phyloP scores from a whole-genome alignment of 305 asterid genomes.

The Rubia peregrina region DNA sequence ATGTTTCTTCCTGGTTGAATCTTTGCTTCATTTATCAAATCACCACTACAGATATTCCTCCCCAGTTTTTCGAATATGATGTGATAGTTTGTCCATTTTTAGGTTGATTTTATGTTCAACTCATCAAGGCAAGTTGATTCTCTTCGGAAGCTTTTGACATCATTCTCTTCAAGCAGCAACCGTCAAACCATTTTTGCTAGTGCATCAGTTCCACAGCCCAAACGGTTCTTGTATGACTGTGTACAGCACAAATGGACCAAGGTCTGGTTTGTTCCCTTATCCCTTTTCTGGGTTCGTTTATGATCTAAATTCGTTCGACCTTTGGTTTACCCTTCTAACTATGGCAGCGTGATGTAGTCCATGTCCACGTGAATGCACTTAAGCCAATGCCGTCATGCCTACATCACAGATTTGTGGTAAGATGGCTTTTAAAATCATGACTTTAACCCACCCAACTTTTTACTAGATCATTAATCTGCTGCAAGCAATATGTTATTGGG shows the following conservation, averaged over 20 bases:
- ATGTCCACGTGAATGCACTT: constrained; percentile 69
- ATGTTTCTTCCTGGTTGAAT: background rate
- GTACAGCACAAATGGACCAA: constrained; percentile 94
- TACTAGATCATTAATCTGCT: background rate
- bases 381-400: constrained; percentile 88
- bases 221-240: constrained; percentile 69
- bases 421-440: constrained; percentile 20
- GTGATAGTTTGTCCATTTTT: constrained; percentile 16
- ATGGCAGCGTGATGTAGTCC: constrained; percentile 63
- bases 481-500: background rate
- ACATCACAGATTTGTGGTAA: constrained; percentile 80
- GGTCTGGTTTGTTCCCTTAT: constrained; percentile 32
- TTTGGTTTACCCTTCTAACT: constrained; percentile 25
- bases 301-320: constrained; percentile 21
- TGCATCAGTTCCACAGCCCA: constrained; percentile 84
- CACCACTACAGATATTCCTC: background rate
- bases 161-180: constrained; percentile 56
- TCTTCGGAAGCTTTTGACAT: constrained; percentile 73
- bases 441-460: background rate
- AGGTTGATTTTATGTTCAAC: constrained; percentile 94
- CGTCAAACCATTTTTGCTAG: constrained; percentile 88
- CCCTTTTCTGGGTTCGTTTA: constrained; percentile 2
- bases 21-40: background rate
- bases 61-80: background rate
- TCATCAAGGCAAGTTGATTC: constrained; percentile 74